A percentile compares a stretch with the other conserved stretches of the same genome.
Conservation (phyloP, 805 yeast species). For the Candida cerambycidarum region DNA sequence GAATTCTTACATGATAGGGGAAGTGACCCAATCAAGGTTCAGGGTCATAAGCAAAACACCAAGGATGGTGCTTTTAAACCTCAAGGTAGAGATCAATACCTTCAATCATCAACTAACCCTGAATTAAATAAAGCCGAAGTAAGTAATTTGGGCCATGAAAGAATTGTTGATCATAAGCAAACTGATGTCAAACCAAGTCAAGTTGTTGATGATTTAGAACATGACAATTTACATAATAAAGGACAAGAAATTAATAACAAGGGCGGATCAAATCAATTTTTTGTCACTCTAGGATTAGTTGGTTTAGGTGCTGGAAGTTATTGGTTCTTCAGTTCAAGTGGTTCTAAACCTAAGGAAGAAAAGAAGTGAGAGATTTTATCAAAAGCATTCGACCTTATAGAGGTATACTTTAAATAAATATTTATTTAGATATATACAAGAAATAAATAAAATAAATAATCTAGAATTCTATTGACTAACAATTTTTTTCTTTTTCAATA, state of each 20-base stretch:
- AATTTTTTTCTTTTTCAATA: not conserved
- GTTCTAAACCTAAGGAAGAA: conserved; percentile 3
- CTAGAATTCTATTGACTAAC: conserved; percentile 1
- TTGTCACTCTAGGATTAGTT: conserved; percentile 23
- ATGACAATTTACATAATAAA: conserved; percentile 25
- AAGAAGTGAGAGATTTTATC: conserved; percentile 1
- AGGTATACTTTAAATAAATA: not conserved
- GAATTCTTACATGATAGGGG: conserved; percentile 41
- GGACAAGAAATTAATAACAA: conserved; percentile 14
- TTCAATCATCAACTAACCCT: conserved; percentile 43
- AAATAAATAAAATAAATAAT: conserved; percentile 6
- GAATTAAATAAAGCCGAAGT: conserved; percentile 38
- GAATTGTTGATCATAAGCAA: conserved; percentile 35
- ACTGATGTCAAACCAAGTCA: conserved; percentile 30
- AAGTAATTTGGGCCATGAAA: conserved; percentile 31
- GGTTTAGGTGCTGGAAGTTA: conserved; percentile 33
- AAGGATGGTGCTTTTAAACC: conserved; percentile 24
- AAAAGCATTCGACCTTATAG: not conserved
- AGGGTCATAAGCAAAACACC: not conserved
- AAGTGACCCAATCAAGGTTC: conserved; percentile 34
- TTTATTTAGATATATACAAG: conserved; percentile 8
- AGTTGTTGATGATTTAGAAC: conserved; percentile 40
- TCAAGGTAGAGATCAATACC: conserved; percentile 39
- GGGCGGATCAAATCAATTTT: conserved; percentile 11
- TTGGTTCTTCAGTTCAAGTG: conserved; percentile 18